Evolutionary conservation across 805 yeast species (phyloP), one percentile per base, ranked within the genome.

Genomic region (Vanderwaltozyma tropicalis): DNA sequence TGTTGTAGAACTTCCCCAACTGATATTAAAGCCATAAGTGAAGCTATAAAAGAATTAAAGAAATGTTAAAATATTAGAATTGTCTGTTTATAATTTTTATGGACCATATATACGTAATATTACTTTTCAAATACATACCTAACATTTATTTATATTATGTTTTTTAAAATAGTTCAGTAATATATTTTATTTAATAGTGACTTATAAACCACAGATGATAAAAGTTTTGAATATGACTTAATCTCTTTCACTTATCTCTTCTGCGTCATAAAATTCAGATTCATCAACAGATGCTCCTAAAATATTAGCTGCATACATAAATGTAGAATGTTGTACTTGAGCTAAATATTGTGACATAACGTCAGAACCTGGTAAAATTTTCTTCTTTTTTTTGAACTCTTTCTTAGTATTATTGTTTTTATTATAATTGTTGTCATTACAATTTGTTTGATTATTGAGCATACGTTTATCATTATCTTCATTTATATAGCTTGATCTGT

Each of bases 331-430:
- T 47, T 78, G 83, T 5, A 79, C 64, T 53, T 76, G 81, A n/a
- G 84, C 82, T 47, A 80, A 63, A 52, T 80, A 80, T 51, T 80
- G 86, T 0, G 85, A 80, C 85, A 80, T 78, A 11, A 80, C 84
- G 47, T 77, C 81, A 0, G 83, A 76, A 3, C 87, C 86, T 6
- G 79, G 67, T 10, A 66, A 58, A 7, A 59, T 48, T 24, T 40
- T 40, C 27, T 39, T 39, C 3, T 37, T 26, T n/a, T 21, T 38
- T 10, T 13, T 15, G 5, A 28, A 12, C 9, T 32, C 32, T 28
- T 34, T 31, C 26, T 42, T 42, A 22, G 25, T 32, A 16, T 38
- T 16, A n/a, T 34, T 38, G 12, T 39, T 15, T 20, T 28, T 36
- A 25, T 28, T 52, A 18, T 18, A 15, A 16, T 35, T 19, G 34